Evolutionary conservation across 352 stramenopile genomes (phyloP).

Genomic region (Elongisporangium prolatum): DNA sequence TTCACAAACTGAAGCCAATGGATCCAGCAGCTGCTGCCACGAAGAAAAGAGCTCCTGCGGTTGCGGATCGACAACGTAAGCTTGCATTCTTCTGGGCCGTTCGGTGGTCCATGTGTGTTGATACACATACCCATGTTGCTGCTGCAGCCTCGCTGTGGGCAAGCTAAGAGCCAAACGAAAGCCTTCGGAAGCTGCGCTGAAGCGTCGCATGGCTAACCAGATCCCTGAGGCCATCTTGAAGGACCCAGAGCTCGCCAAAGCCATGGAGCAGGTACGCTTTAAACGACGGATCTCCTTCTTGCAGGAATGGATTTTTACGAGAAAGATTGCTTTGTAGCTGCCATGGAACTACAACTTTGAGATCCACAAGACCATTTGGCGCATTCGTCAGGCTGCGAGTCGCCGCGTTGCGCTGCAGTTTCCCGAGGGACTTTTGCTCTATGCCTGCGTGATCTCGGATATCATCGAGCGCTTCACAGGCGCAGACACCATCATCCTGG

Average conservation of each 20-base stretch:
- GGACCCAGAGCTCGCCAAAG: constrained; percentile 82
- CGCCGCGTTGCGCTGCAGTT: constrained; percentile 97
- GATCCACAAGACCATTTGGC: constrained; percentile 97
- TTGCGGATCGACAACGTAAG: constrained; percentile 8
- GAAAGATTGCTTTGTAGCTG: constrained; percentile 42
- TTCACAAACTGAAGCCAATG: background rate
- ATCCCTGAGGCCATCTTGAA: constrained; percentile 90
- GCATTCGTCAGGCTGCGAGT: constrained; percentile 87
- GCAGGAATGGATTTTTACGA: background rate
- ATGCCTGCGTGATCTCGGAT: constrained; percentile 96
- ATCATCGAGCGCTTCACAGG: constrained; percentile 96
- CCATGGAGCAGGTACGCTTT: constrained; percentile 76
- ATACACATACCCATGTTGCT: background rate
- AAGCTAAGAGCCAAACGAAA: constrained; percentile 62
- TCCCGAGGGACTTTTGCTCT: constrained; percentile 97
- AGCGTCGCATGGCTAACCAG: constrained; percentile 80
- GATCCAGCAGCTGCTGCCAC: constrained; percentile 3
- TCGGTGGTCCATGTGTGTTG: background rate
- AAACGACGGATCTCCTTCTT: background rate
- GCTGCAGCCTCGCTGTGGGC: constrained; percentile 16
- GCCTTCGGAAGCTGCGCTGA: constrained; percentile 43
- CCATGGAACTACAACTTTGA: constrained; percentile 99
- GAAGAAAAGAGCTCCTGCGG: background rate
- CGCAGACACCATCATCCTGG: constrained; percentile 92
- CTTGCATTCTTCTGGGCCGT: background rate